Evolutionary conservation across 2,329 filamentous ascomycete genomes (phyloP).

Genomic region (Stachybotrys chartarum): DNA sequence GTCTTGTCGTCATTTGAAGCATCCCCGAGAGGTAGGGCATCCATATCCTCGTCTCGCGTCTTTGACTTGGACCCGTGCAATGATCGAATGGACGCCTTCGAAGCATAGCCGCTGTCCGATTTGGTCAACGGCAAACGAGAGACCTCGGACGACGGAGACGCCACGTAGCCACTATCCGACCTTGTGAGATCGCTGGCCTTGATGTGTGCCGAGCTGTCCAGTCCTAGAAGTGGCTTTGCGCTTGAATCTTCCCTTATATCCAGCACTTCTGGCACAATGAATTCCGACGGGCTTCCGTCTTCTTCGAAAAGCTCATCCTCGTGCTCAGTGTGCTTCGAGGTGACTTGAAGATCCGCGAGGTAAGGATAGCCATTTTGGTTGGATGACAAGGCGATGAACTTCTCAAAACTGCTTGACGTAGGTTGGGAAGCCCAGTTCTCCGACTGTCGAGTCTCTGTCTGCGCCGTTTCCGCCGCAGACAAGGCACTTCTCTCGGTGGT

Average conservation of each 20-base stretch:
- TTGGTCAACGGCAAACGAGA: constrained; percentile 42
- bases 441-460: background rate
- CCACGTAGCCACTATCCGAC: constrained; percentile 42
- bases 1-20: background rate
- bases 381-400: background rate
- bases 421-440: background rate
- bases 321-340: constrained; percentile 39
- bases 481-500: background rate
- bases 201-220: constrained; percentile 10
- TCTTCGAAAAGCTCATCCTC: constrained; percentile 43
- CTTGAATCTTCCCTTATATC: constrained; percentile 34
- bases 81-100: constrained; percentile 50
- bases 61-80: constrained; percentile 26
- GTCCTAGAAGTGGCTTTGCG: constrained; percentile 27
- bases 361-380: background rate
- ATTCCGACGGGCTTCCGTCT: constrained; percentile 20
- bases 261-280: constrained; percentile 22
- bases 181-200: constrained; percentile 14
- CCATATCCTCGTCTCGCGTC: constrained; percentile 4
- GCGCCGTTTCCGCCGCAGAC: background rate
- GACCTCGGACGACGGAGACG: constrained; percentile 35
- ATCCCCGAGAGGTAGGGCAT: background rate
- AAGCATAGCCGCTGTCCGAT: constrained; percentile 56
- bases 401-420: background rate
- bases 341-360: constrained; percentile 31